Conservation (phyloP, 2,329 filamentous ascomycete species). For the Fusarium sterilihyphosum region DNA sequence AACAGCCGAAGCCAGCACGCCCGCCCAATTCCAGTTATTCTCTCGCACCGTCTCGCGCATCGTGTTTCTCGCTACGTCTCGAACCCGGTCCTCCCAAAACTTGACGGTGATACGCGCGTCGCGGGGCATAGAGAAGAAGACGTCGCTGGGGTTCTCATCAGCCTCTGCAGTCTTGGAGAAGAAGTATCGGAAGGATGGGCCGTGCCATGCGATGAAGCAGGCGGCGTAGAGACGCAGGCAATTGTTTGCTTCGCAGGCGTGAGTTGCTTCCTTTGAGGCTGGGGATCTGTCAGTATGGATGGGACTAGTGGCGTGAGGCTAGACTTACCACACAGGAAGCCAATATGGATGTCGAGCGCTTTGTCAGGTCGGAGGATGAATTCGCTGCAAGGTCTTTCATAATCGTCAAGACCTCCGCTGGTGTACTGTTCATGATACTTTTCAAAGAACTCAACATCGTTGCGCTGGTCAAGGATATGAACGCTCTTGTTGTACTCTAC, state of each 20-base stretch:
- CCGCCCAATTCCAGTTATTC: background rate
- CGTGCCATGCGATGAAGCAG: background rate
- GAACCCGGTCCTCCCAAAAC: background rate
- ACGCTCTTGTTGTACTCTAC: background rate
- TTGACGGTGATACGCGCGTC: fast-evolving
- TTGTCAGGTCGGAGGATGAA: background rate
- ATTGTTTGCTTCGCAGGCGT: background rate
- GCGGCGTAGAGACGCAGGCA: background rate
- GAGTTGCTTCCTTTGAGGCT: background rate
- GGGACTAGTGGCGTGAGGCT: fast-evolving
- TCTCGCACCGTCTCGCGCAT: background rate
- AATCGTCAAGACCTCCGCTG: background rate
- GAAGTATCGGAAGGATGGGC: background rate
- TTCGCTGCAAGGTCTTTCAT: background rate
- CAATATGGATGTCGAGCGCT: background rate
- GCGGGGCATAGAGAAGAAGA: background rate
- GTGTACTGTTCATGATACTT: background rate
- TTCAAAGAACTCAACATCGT: background rate
- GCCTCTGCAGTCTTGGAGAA: fast-evolving
- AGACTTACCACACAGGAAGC: background rate
- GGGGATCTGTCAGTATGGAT: background rate
- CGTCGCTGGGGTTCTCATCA: background rate
- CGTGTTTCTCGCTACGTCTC: background rate
- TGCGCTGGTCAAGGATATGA: background rate
- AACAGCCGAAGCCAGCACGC: background rate